A percentile compares a stretch with the other conserved stretches of the same genome.
Evolutionary conservation across 345 rosid species (phyloP).

Genomic region (Excoecaria agallocha): DNA sequence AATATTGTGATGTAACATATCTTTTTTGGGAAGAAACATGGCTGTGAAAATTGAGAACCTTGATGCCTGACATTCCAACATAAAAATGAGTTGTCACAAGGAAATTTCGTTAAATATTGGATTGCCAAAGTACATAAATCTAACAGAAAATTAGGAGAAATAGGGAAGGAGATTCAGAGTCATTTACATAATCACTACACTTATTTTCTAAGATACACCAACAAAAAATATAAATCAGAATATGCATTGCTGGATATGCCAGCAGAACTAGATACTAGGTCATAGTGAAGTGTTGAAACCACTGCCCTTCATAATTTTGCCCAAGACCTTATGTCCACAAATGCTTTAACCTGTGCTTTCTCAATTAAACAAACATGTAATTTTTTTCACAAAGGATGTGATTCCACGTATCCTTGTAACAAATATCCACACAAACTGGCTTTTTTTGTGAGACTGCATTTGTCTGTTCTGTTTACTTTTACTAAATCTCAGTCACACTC

Average conservation of each 20-base stretch:
- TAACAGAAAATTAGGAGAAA: background rate
- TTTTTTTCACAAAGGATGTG: background rate
- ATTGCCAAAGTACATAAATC: background rate
- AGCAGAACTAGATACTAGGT: background rate
- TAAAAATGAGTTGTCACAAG: background rate
- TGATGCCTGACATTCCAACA: constrained; percentile 2
- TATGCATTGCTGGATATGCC: background rate
- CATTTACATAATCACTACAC: constrained; percentile 4
- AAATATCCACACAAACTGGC: background rate
- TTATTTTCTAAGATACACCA: background rate
- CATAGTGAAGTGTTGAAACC: background rate
- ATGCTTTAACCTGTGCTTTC: background rate
- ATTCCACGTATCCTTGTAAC: background rate
- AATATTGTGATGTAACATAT: constrained; percentile 6
- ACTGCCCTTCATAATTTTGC: background rate
- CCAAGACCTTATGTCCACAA: background rate
- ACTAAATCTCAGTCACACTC: background rate
- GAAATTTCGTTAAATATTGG: background rate
- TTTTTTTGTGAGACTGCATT: background rate
- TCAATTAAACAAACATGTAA: background rate
- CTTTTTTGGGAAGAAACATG: background rate
- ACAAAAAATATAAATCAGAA: background rate
- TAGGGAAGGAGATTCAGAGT: background rate
- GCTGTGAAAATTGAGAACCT: constrained; percentile 4
- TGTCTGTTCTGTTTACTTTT: background rate